Conservation (phyloP, 805 yeast species). For the Candida boidinii region DNA sequence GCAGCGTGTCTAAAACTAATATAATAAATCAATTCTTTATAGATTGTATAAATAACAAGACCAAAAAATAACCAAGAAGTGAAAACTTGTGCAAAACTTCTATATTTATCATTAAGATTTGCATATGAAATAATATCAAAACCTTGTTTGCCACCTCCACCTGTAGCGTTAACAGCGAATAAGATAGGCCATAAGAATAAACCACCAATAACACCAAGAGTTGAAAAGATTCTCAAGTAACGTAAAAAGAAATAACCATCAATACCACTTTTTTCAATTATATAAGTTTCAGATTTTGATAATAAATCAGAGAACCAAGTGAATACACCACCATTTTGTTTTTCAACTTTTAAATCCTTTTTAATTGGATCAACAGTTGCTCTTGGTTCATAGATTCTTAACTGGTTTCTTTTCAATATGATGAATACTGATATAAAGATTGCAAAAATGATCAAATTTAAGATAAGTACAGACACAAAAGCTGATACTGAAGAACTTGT, state of each 20-base stretch:
- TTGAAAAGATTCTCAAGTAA: conserved; percentile 47
- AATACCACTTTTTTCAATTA: conserved; percentile 61
- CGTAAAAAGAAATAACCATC: conserved; percentile 75
- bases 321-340: conserved; percentile 35
- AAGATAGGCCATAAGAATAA: conserved; percentile 57
- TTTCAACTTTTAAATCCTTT: conserved; percentile 32
- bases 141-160: conserved; percentile 46
- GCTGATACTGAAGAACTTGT: conserved; percentile 35
- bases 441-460: conserved; percentile 32
- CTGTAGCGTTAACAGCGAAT: conserved; percentile 68
- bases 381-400: conserved; percentile 47
- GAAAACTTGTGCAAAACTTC: conserved; percentile 68
- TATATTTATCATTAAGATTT: conserved; percentile 53
- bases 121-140: conserved; percentile 59
- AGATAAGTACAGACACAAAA: conserved; percentile 38
- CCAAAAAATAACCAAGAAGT: conserved; percentile 71
- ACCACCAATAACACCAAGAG: conserved; percentile 45
- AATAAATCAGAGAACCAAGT: conserved; percentile 48
- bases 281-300: conserved; percentile 47
- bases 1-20: conserved; percentile 63
- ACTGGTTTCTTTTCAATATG: conserved; percentile 31
- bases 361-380: conserved; percentile 37
- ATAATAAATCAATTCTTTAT: conserved; percentile 68
- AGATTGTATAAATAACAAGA: conserved; percentile 52
- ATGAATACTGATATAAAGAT: conserved; percentile 33